A percentile compares a stretch with the other conserved stretches of the same genome.
These are phyloP conservation scores for Paecilomyces dactylethromorphus DNA, from an alignment of 2,329 filamentous ascomycete genomes.

Conservation along the genomic window DNA sequence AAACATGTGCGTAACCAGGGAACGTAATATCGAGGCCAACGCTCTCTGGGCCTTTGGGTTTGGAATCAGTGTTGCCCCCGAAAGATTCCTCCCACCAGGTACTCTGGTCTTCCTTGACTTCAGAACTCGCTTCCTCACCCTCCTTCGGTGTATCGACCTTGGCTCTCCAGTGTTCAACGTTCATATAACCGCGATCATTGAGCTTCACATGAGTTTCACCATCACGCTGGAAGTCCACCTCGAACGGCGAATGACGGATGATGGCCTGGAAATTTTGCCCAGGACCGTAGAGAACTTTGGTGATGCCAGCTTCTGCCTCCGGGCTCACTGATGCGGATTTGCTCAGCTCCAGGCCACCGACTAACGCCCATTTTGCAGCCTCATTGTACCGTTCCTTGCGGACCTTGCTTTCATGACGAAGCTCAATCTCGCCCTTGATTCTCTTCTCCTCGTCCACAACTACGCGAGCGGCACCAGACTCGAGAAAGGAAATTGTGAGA, in stretches of 20 bases:
- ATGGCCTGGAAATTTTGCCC: constrained; percentile 70
- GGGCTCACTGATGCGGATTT: constrained; percentile 62
- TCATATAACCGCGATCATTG: constrained; percentile 84
- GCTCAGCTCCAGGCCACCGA: constrained; percentile 71
- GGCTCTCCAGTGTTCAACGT: constrained; percentile 90
- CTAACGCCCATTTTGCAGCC: constrained; percentile 75
- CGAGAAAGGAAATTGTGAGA: constrained; percentile 77
- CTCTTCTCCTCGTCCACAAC: constrained; percentile 88
- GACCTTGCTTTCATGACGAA: constrained; percentile 75
- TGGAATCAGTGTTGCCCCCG: constrained; percentile 89
- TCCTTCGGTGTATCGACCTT: constrained; percentile 65
- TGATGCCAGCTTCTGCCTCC: constrained; percentile 61
- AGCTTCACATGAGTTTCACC: constrained; percentile 76
- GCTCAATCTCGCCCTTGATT: constrained; percentile 78
- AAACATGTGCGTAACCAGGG: constrained; percentile 85
- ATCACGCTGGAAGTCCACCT: constrained; percentile 78
- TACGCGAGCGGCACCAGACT: constrained; percentile 81
- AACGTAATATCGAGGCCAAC: constrained; percentile 88
- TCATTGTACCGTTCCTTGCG: constrained; percentile 95
- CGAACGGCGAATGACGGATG: constrained; percentile 76
- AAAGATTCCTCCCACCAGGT: constrained; percentile 99
- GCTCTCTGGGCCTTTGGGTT: constrained; percentile 91
- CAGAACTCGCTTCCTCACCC: constrained; percentile 38
- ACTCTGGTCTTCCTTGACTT: constrained; percentile 54
- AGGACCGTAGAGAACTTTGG: constrained; percentile 70